Evolutionary conservation across 192 early-diverging fungal genomes (phyloP).

Genomic region (Physocladia obscura): DNA sequence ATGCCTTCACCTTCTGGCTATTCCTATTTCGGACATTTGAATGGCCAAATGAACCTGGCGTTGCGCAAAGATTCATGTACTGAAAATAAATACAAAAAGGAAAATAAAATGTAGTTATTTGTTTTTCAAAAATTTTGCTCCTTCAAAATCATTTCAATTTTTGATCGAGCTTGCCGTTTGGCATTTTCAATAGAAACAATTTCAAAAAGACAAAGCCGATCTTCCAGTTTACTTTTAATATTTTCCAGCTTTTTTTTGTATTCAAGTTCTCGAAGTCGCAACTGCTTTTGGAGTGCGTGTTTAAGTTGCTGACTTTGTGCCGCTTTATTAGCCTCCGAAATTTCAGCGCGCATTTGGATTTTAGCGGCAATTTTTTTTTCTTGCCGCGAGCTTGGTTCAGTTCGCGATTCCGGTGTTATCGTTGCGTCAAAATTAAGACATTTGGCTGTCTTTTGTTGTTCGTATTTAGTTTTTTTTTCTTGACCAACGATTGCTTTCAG

Average conservation of each 20-base stretch:
- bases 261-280: constrained; percentile 2
- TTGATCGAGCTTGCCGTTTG: constrained; percentile 3
- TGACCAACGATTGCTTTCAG: not conserved
- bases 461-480: constrained; percentile 5
- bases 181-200: constrained; percentile 14
- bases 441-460: not conserved
- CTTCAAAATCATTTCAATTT: constrained; percentile 13
- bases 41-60: constrained; percentile 70
- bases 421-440: not conserved
- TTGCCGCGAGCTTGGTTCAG: not conserved
- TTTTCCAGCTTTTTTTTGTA: constrained; percentile 2
- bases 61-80: constrained; percentile 91
- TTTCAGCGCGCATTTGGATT: constrained; percentile 8
- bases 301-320: not conserved
- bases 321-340: not conserved
- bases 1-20: constrained; percentile 67
- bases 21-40: constrained; percentile 76
- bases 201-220: constrained; percentile 31
- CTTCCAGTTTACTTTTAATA: constrained; percentile 15
- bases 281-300: not conserved
- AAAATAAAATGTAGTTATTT: constrained; percentile 2
- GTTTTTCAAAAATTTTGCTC: not conserved
- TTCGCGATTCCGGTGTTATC: not conserved
- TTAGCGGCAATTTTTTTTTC: constrained; percentile 13
- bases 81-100: constrained; percentile 41